A percentile compares a stretch with the other conserved stretches of the same genome.
Evolutionary conservation across 495 filamentous ascomycete species (phyloP).

Genomic region (Aspergillus sclerotioniger): DNA sequence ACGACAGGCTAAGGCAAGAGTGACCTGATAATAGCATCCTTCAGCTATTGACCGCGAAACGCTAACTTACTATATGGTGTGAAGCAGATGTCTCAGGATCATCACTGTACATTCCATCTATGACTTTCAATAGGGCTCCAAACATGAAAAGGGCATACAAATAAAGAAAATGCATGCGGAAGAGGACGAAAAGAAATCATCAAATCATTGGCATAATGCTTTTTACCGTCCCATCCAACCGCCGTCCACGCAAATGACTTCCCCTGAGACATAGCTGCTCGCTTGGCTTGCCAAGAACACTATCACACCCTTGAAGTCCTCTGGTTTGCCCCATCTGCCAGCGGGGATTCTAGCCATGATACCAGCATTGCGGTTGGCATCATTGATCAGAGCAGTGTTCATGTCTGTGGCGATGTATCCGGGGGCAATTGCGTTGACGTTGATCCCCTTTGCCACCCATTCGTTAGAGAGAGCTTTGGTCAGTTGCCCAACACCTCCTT

Average conservation of each 20-base stretch:
- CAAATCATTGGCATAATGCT: too few relatives aligned
- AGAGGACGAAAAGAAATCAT: neutral
- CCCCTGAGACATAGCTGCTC: constrained; percentile 77
- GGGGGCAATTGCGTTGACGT: constrained; percentile 77
- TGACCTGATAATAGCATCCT: constrained; percentile 9
- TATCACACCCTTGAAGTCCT: constrained; percentile 40
- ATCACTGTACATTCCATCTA: neutral
- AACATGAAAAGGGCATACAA: too few relatives aligned
- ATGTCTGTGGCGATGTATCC: constrained; percentile 89
- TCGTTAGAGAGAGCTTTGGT: constrained; percentile 88
- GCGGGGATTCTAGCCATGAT: constrained; percentile 83
- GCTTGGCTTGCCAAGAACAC: constrained; percentile 49
- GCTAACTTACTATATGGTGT: neutral
- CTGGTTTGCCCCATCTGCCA: constrained; percentile 57
- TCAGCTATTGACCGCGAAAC: neutral
- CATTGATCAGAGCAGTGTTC: constrained; percentile 72
- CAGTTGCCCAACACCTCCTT: constrained; percentile 81
- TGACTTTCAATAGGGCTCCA: neutral
- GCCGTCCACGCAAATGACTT: constrained; percentile 76
- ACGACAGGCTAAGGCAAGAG: constrained; percentile 10
- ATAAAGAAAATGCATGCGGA: neutral
- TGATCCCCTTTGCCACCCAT: constrained; percentile 76
- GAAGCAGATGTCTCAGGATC: constrained; percentile 1
- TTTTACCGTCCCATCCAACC: constrained; percentile 83
- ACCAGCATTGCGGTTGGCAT: constrained; percentile 62